Evolutionary conservation across 2,329 filamentous ascomycete genomes (phyloP).

Genomic region (Aureobasidium sp.): DNA sequence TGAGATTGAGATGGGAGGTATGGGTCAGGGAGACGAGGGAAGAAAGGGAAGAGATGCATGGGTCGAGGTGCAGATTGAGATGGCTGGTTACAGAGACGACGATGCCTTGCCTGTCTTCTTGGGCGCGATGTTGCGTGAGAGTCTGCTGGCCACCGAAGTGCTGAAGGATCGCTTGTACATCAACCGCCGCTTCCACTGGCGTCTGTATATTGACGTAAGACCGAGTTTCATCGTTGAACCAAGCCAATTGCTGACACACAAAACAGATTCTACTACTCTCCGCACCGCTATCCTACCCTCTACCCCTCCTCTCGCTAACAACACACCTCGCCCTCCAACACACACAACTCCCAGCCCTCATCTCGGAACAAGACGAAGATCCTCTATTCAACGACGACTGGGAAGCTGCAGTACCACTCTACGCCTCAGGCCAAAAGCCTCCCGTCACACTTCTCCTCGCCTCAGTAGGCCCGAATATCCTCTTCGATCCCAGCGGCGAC

Average conservation of each 20-base stretch:
- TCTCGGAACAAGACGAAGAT: constrained; percentile 88
- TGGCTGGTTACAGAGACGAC: constrained; percentile 84
- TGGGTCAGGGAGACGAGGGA: constrained; percentile 21
- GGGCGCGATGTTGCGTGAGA: constrained; percentile 80
- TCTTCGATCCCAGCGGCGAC: constrained; percentile 87
- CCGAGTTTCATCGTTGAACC: neutral
- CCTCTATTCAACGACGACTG: constrained; percentile 98
- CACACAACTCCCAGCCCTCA: constrained; percentile 73
- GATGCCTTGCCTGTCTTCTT: constrained; percentile 83
- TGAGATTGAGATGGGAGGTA: constrained; percentile 35
- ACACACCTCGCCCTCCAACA: constrained; percentile 88
- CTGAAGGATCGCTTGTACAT: constrained; percentile 68
- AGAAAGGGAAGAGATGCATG: constrained; percentile 47
- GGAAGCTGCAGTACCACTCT: constrained; percentile 73
- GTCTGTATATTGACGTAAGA: constrained; percentile 85
- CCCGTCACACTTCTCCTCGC: constrained; percentile 88
- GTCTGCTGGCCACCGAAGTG: constrained; percentile 64
- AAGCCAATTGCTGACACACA: neutral
- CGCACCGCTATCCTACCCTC: constrained; percentile 84
- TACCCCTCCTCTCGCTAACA: constrained; percentile 85
- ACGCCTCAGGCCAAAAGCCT: constrained; percentile 50
- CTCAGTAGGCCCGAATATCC: constrained; percentile 74
- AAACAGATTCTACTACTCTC: constrained; percentile 80
- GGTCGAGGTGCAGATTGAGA: constrained; percentile 87
- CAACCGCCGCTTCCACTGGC: constrained; percentile 91